Base-by-base conservation (phyloP, 169 alveolate species). In the Miamiensis avidus region DNA sequence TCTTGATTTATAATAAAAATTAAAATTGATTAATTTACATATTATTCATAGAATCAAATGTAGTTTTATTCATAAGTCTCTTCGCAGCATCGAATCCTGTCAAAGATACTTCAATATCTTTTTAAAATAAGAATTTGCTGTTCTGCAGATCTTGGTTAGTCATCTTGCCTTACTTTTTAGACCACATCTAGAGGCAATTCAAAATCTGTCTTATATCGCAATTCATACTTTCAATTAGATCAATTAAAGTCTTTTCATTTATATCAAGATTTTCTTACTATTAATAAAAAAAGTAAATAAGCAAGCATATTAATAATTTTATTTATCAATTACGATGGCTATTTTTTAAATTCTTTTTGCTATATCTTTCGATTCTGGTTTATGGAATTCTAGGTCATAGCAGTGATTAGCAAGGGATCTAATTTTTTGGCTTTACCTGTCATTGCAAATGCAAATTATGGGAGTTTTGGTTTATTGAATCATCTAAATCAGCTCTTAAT, bases 401-500 rank as follows among this genome's bases (percentile, higher is more conserved):
- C 99, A 98, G 92, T 98, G 95, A 89, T 96, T 95, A 27, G 97
- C 96, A 69, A 98, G 90, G 74, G 98, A 92, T 85, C 93, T 88
- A 85, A 98, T 87, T 86, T 97, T 97, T 76, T 95, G 93, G 77
- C 88, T 91, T 89, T 93, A 89, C 72, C 99, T 93, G 92, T 98
- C 99, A 91, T 98, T 98, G 88, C 99, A 98, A 65, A 98, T 97
- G 84, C 99, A 98, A 81, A 98, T 98, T 29, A 99, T 96, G n/a
- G 99, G 99, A 82, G 98, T 96, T 77, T 95, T 95, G 6, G 99
- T 97, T 74, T 89, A 90, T 86, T 98, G 98, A 1, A 99, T 98
- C 34, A 99, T 95, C 86, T 97, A 94, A 25, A 98, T 95, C 27
- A 98, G 90, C 20, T 99, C 99, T 74, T 96, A 94, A 65, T 97